These are phyloP conservation scores for Diaporthe destruens DNA, from an alignment of 2,329 filamentous ascomycete species.

Conservation along the genomic window DNA sequence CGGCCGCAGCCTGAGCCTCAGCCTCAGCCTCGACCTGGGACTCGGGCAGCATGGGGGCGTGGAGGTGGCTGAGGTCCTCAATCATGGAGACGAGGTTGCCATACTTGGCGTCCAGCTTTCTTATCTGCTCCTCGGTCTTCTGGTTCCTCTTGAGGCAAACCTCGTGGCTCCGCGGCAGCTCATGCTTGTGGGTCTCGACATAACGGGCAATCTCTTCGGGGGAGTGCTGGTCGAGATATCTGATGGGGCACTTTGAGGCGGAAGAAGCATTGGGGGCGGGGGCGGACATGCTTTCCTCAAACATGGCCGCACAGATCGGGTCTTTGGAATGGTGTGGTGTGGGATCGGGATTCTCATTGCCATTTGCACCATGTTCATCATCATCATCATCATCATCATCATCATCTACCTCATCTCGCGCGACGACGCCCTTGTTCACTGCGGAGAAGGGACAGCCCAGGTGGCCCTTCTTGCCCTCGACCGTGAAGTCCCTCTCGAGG, in stretches of 20 bases:
- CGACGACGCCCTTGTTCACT: constrained; percentile 50
- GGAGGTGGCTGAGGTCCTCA: constrained; percentile 86
- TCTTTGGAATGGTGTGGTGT: constrained; percentile 66
- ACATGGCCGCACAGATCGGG: constrained; percentile 75
- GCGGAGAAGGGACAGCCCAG: constrained; percentile 84
- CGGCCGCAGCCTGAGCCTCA: constrained; percentile 31
- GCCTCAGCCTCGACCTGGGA: constrained; percentile 14
- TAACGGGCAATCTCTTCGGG: constrained; percentile 94
- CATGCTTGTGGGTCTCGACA: constrained; percentile 95
- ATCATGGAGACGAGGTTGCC: constrained; percentile 95
- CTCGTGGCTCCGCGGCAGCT: constrained; percentile 92
- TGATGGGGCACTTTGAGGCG: constrained; percentile 84
- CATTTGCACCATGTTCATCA: constrained; percentile 43
- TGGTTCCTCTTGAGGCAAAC: constrained; percentile 92
- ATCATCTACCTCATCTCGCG: constrained; percentile 44
- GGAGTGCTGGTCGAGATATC: constrained; percentile 91
- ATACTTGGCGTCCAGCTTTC: constrained; percentile 93
- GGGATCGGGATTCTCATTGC: constrained; percentile 50
- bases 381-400: constrained; percentile 9
- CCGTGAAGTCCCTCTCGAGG: constrained; percentile 92
- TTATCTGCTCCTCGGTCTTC: constrained; percentile 85
- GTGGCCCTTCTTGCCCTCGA: constrained; percentile 82
- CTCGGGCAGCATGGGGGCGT: constrained; percentile 85
- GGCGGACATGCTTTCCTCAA: constrained; percentile 69
- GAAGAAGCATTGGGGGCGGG: constrained; percentile 64